These are phyloP conservation scores for Vitis amurensis DNA, from an alignment of 164 flowering plant genomes.

Conservation along the genomic window DNA sequence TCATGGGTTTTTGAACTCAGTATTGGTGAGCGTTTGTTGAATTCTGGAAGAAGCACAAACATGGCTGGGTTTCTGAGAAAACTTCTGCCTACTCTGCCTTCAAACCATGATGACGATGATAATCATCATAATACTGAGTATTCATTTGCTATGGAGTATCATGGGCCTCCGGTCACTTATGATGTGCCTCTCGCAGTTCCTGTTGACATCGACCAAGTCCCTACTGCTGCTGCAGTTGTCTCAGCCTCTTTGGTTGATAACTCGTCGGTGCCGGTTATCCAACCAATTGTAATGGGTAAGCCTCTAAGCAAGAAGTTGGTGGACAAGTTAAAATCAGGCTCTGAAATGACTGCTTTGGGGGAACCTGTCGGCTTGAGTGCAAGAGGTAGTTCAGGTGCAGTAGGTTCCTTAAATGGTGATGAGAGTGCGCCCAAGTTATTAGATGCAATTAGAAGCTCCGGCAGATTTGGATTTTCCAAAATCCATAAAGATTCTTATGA, in stretches of 20 bases:
- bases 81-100: constrained; percentile 34
- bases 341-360: constrained; percentile 12
- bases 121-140: constrained; percentile 40
- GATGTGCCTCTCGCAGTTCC: constrained; percentile 64
- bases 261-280: constrained; percentile 57
- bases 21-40: neutral
- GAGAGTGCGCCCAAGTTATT: constrained; percentile 11
- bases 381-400: constrained; percentile 18
- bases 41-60: neutral
- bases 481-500: constrained; percentile 26
- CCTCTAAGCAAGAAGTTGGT: constrained; percentile 12
- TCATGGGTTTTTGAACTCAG: constrained; percentile 1
- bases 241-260: constrained; percentile 25
- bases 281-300: constrained; percentile 45
- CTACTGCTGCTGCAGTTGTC: constrained; percentile 51
- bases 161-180: constrained; percentile 62
- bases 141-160: constrained; percentile 75
- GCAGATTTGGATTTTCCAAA: constrained; percentile 23
- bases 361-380: constrained; percentile 9
- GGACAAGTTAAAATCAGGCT: constrained; percentile 20
- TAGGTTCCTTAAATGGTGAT: constrained; percentile 17
- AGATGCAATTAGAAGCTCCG: constrained; percentile 35
- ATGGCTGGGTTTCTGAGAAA: constrained; percentile 56
- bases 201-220: constrained; percentile 53
- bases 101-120: constrained; percentile 33